Evolutionary conservation across 2,329 filamentous ascomycete genomes (phyloP).

Genomic region (Trichoderma koningii): DNA sequence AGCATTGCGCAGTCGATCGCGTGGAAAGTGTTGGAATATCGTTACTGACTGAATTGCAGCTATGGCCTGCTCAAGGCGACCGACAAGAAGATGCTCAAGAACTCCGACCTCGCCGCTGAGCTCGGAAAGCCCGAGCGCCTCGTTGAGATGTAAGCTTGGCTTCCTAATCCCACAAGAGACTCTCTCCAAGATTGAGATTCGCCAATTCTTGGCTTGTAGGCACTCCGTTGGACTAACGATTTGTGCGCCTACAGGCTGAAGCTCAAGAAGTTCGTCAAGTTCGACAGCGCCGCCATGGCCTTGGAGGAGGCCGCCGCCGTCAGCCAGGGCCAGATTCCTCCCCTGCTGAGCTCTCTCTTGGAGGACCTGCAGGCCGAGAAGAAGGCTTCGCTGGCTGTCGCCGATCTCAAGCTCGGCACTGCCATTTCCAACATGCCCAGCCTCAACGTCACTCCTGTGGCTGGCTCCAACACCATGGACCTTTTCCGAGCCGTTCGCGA

Average conservation of each 20-base stretch:
- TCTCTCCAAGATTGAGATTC: background rate
- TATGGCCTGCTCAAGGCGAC: slow-evolving; percentile 98
- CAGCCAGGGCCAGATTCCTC: slow-evolving; percentile 92
- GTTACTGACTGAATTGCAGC: slow-evolving; percentile 53
- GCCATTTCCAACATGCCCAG: slow-evolving; percentile 90
- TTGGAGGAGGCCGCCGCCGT: slow-evolving; percentile 87
- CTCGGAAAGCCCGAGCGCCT: slow-evolving; percentile 80
- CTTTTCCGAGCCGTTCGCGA: slow-evolving; percentile 93
- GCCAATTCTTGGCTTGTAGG: background rate
- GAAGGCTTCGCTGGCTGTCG: slow-evolving; percentile 91
- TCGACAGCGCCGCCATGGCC: slow-evolving; percentile 87
- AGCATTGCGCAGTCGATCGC: slow-evolving; percentile 2
- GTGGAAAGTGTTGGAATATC: background rate
- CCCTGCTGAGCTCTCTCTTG: slow-evolving; percentile 78
- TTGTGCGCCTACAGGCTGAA: slow-evolving; percentile 64
- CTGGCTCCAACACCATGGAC: slow-evolving; percentile 63
- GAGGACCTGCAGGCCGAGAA: slow-evolving; percentile 95
- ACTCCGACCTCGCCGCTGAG: slow-evolving; percentile 75
- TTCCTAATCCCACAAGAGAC: slow-evolving; percentile 34
- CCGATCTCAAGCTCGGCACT: slow-evolving; percentile 87
- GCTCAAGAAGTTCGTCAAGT: slow-evolving; percentile 96
- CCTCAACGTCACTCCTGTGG: slow-evolving; percentile 81
- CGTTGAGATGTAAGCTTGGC: slow-evolving; percentile 70
- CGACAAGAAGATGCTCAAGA: slow-evolving; percentile 96
- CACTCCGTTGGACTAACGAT: slow-evolving; percentile 17